Percentiles rank a stretch among this genome's conserved stretches.
Conservation (phyloP, 148 eudicot species). For the Amaranthus hypochondriacus region DNA sequence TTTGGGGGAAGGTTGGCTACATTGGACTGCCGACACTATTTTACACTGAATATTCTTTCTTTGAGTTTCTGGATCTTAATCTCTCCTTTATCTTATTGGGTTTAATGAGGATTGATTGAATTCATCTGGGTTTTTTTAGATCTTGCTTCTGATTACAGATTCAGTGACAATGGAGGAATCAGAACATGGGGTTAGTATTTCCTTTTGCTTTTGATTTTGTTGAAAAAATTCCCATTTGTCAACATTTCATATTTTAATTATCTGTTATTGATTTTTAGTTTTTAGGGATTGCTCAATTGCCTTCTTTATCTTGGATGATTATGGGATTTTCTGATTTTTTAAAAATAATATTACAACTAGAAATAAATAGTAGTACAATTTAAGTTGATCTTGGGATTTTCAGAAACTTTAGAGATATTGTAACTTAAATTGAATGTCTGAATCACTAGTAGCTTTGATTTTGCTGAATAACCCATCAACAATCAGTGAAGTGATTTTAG, state of each 20-base stretch:
- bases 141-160: conserved; percentile 8
- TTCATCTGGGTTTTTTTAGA: conserved; percentile 13
- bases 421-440: not conserved
- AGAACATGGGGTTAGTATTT: conserved; percentile 21
- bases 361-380: too few relatives aligned
- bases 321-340: too few relatives aligned
- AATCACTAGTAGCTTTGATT: not conserved
- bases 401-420: not conserved
- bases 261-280: too few relatives aligned
- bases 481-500: not conserved
- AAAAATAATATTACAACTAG: too few relatives aligned
- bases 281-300: too few relatives aligned
- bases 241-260: not conserved
- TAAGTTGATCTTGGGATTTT: not conserved
- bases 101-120: conserved; percentile 13
- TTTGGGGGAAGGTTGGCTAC: not conserved
- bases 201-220: not conserved
- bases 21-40: conserved; percentile 15
- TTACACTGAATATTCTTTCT: not conserved
- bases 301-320: too few relatives aligned
- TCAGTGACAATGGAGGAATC: conserved; percentile 19
- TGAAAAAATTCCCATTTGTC: not conserved
- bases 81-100: not conserved
- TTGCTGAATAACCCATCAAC: not conserved
- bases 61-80: conserved; percentile 5